These are phyloP conservation scores for Penicillium sclerotigenum DNA, from an alignment of 2,329 filamentous ascomycete species.

Conservation along the genomic window DNA sequence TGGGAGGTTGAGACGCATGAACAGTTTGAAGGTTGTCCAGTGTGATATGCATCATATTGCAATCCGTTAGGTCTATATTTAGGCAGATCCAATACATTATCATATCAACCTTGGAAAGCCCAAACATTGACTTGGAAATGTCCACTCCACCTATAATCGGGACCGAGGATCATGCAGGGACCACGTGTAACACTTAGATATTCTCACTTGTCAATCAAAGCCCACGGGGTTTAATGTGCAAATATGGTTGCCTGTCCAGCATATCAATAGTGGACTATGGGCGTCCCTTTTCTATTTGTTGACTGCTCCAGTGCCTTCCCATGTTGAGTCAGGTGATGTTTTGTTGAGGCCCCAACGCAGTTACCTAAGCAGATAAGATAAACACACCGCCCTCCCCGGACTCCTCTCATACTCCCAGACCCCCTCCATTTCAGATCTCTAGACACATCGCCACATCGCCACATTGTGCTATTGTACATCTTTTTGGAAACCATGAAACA, in stretches of 20 bases:
- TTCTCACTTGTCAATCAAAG: not conserved
- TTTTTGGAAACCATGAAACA: constrained; percentile 12
- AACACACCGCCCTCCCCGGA: constrained; percentile 2
- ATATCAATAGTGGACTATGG: not conserved
- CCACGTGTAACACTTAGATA: not conserved
- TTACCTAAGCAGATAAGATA: constrained; percentile 7
- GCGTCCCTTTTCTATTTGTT: not conserved
- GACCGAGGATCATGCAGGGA: not conserved
- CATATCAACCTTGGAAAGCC: not conserved
- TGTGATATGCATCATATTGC: not conserved
- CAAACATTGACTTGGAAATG: not conserved
- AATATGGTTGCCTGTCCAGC: not conserved
- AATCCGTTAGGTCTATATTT: not conserved
- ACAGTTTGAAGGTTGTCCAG: not conserved
- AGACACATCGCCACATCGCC: not conserved
- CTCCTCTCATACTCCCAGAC: not conserved
- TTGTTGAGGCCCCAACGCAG: constrained; percentile 13
- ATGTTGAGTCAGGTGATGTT: constrained; percentile 9
- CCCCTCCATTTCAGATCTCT: not conserved
- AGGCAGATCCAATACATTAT: not conserved
- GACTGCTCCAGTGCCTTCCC: not conserved
- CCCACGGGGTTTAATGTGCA: not conserved
- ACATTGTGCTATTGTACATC: not conserved
- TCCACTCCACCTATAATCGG: not conserved
- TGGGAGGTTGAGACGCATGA: not conserved